Conservation (phyloP, 202 grass and related monocot species). For the Bolboschoenoplectus hybrid region DNA sequence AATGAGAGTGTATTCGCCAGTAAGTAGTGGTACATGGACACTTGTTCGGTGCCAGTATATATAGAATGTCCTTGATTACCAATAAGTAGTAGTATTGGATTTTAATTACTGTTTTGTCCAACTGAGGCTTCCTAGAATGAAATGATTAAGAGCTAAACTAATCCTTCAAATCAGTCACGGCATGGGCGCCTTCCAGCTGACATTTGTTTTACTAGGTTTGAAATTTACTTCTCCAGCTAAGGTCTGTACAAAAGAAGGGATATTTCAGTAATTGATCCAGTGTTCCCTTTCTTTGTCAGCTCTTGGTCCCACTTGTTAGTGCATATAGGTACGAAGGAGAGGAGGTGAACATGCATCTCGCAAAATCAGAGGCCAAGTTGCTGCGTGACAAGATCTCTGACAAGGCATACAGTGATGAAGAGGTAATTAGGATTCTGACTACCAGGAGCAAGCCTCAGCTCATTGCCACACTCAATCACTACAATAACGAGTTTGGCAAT, state of each 20-base stretch:
- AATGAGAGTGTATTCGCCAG: neutral
- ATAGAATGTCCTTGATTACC: neutral
- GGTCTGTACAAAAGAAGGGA: neutral
- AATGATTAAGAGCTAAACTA: neutral
- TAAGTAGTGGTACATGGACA: neutral
- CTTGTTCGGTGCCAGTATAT: neutral
- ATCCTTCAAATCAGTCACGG: neutral
- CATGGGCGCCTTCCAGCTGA: neutral
- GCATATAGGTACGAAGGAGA: conserved; percentile 75
- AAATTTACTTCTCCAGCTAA: neutral
- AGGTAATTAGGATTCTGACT: conserved; percentile 73
- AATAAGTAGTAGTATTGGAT: neutral
- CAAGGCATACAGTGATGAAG: conserved; percentile 76
- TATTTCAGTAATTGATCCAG: neutral
- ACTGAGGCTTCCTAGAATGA: neutral
- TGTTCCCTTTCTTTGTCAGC: conserved; percentile 47
- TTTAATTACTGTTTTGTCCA: neutral
- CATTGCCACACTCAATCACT: conserved; percentile 74
- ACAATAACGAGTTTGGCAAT: conserved; percentile 81
- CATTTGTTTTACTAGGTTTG: neutral
- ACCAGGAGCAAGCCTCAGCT: conserved; percentile 94
- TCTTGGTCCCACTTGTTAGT: conserved; percentile 83
- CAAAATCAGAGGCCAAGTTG: conserved; percentile 85
- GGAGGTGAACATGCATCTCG: conserved; percentile 72
- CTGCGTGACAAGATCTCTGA: conserved; percentile 82